Base-by-base conservation (phyloP, 192 early-diverging fungal species). In the Coemansia sp. region DNA sequence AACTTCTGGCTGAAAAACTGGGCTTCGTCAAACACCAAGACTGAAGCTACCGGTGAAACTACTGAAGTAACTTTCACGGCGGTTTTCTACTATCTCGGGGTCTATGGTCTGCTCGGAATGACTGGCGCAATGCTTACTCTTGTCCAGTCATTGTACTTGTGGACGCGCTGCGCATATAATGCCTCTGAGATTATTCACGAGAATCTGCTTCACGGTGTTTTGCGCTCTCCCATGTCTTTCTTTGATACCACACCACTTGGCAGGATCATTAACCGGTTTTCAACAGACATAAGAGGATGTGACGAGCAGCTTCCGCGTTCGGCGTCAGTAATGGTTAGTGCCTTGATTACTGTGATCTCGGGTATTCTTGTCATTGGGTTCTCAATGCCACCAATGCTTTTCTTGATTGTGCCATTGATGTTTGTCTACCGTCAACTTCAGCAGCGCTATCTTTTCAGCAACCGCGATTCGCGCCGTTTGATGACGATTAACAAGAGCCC, bases 91-190 rank as follows among this genome's bases (percentile, higher is more conserved):
- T 75, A 91, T 55, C 78, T 98, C 25, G 66, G 75, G n/a, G 84
- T 93, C 47, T 98, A 98, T 67, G 93, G 91, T 4, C 72, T 63
- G 2, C 70, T 95, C 7, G 95, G 93, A 6, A 55, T 92, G 33
- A 46, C 83, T 3, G 91, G 86, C 39, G 80, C 89, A 5, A 40
- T 85, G 13, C 79, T 87, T 59, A 81, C 87, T 21, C 80, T 91
- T 33, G 74, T 89, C 49, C 91, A 94, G 71, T 82, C 86, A 10
- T 73, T 95, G 51, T 73, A 90, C 53, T 84, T 91, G 25, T 95
- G 91, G 87, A 86, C 93, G 10, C 80, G 71, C 30, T 95, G 93
- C 64, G 90, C 86, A 18, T 91, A 93, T 62, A 81, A 86, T 2
- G 76, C 69, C 0, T 79, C 76, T 9, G 7, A 30, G 27, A 30